A percentile compares a stretch with the other conserved stretches of the same genome.
Evolutionary conservation across 345 rosid genomes (phyloP).

Genomic region (Pugionium dolabratum): DNA sequence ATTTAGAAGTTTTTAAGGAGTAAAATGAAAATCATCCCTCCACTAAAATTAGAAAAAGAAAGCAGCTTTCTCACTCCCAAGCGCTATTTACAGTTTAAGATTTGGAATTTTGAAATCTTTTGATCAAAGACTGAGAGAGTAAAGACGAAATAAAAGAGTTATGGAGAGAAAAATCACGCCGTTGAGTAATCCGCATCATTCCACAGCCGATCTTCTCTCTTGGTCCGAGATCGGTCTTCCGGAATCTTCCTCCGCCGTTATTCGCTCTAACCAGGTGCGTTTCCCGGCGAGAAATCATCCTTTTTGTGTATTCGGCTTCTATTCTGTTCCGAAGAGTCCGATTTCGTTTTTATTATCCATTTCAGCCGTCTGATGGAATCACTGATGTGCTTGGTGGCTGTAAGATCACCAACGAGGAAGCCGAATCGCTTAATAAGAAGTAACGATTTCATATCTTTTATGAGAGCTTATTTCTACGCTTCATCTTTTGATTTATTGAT

Average conservation of each 20-base stretch:
- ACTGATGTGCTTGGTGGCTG: conserved; percentile 64
- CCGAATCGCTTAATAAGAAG: conserved; percentile 59
- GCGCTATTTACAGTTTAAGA: conserved; percentile 15
- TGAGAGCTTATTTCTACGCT: not conserved
- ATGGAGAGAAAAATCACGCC: conserved; percentile 70
- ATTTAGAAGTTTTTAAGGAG: not conserved
- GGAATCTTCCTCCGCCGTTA: conserved; percentile 36
- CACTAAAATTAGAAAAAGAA: conserved; percentile 13
- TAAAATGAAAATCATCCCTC: not conserved
- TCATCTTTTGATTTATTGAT: conserved; percentile 3
- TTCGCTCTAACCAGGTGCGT: conserved; percentile 43
- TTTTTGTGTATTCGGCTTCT: not conserved
- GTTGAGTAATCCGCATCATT: conserved; percentile 70
- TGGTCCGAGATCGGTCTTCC: conserved; percentile 69
- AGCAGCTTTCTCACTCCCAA: not conserved
- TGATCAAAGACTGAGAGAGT: not conserved
- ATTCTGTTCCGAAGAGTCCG: not conserved
- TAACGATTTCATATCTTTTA: conserved; percentile 40
- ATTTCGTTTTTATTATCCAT: not conserved
- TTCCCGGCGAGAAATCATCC: conserved; percentile 1
- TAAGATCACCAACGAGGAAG: conserved; percentile 65
- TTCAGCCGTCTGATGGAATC: conserved; percentile 68
- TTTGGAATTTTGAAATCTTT: not conserved
- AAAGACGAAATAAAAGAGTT: not conserved
- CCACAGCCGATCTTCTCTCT: conserved; percentile 86